Conservation (phyloP, 352 stramenopile species). For the Chrysophaeum taylorii region DNA sequence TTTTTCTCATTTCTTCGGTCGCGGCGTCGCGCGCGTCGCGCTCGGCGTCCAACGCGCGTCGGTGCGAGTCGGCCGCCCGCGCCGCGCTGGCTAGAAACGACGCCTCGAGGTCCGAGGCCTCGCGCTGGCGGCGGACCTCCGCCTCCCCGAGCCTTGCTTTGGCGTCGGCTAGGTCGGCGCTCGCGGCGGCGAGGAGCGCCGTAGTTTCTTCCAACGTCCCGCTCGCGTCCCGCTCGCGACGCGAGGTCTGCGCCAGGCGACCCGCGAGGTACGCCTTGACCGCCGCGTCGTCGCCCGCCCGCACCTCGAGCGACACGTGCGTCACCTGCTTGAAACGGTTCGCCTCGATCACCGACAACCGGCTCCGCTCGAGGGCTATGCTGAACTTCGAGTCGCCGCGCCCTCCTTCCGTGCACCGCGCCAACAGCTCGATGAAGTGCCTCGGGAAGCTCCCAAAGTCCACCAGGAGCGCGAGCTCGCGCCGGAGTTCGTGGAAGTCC, state of each 20-base stretch:
- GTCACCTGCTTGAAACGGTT: slow-evolving; percentile 87
- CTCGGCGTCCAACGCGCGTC: not conserved
- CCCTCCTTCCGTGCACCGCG: slow-evolving; percentile 52
- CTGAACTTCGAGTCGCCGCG: not conserved
- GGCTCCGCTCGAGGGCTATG: not conserved
- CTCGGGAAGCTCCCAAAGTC: slow-evolving; percentile 77
- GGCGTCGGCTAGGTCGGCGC: too few species aligned
- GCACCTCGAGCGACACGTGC: slow-evolving; percentile 73
- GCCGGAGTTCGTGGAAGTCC: slow-evolving; percentile 84
- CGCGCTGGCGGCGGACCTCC: not conserved
- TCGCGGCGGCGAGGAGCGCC: too few species aligned
- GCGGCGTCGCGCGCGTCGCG: not conserved
- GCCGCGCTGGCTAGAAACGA: not conserved
- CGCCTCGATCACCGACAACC: slow-evolving; percentile 83
- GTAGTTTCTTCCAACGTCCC: not conserved
- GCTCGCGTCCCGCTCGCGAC: not conserved
- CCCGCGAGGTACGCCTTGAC: slow-evolving; percentile 79
- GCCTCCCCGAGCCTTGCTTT: too few species aligned
- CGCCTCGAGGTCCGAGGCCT: not conserved
- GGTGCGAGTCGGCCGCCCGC: not conserved
- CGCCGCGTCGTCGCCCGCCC: slow-evolving; percentile 61
- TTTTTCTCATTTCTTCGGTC: not conserved
- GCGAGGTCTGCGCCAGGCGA: slow-evolving; percentile 53
- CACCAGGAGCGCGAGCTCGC: slow-evolving; percentile 77
- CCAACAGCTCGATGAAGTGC: slow-evolving; percentile 80